phyloP scores from a whole-genome alignment of 345 rosid species.

The Viola odorata region DNA sequence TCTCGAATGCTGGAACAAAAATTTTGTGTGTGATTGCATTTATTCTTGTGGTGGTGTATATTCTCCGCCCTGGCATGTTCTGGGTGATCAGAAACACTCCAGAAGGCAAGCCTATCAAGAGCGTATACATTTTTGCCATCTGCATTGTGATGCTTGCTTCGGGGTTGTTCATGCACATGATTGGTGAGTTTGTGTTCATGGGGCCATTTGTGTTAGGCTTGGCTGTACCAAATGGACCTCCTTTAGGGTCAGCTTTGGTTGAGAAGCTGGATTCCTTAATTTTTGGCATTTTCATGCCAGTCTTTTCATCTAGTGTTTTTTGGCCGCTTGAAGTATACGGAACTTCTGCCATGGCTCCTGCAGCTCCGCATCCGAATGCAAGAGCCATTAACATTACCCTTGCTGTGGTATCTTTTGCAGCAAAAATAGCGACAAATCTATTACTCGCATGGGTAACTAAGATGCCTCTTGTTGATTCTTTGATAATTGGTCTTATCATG shows the following conservation, averaged over 20 bases:
- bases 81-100: conserved; percentile 42
- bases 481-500: conserved; percentile 32
- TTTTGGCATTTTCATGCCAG: conserved; percentile 33
- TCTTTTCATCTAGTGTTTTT: conserved; percentile 30
- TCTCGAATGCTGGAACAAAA: background rate
- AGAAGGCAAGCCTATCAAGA: conserved; percentile 33
- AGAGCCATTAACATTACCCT: too few relatives aligned
- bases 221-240: conserved; percentile 30
- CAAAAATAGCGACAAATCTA: conserved; percentile 19
- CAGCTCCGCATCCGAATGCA: conserved; percentile 12
- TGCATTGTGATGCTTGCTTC: conserved; percentile 21
- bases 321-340: conserved; percentile 16
- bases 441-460: conserved; percentile 29
- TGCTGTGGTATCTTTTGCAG: conserved; percentile 6
- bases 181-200: conserved; percentile 23
- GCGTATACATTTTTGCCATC: conserved; percentile 13
- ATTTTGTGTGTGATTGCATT: background rate
- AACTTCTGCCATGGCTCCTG: background rate
- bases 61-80: conserved; percentile 29
- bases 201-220: conserved; percentile 35
- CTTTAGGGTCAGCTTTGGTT: conserved; percentile 27
- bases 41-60: background rate
- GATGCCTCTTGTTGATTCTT: conserved; percentile 39
- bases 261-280: conserved; percentile 32
- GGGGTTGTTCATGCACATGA: conserved; percentile 22